phyloP scores from a whole-genome alignment of 768 basidiomycete genomes.

The Royoungia palumana region DNA sequence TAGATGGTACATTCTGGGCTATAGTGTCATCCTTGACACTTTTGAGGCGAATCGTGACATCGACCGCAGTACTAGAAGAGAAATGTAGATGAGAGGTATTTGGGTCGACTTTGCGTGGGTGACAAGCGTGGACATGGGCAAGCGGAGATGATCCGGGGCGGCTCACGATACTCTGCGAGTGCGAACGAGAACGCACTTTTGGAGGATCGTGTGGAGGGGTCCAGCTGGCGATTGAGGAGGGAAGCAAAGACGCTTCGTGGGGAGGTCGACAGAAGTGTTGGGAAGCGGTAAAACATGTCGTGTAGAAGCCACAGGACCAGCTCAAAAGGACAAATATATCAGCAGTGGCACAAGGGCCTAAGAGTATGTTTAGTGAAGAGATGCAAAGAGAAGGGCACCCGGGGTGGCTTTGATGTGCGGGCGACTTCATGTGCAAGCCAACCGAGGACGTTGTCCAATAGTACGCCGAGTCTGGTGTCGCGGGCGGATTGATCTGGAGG shows the following conservation, averaged over 20 bases:
- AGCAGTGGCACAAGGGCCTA: constrained; percentile 53
- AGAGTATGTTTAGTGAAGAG: neutral
- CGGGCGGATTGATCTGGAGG: constrained; percentile 51
- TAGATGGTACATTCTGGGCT: constrained; percentile 41
- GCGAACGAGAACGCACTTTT: constrained; percentile 57
- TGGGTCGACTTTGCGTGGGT: constrained; percentile 47
- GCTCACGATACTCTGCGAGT: constrained; percentile 66
- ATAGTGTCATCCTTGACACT: constrained; percentile 42
- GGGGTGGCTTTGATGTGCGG: constrained; percentile 52
- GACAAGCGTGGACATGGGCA: constrained; percentile 54
- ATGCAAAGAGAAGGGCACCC: constrained; percentile 45
- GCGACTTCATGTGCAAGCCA: constrained; percentile 73
- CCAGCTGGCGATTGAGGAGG: constrained; percentile 57
- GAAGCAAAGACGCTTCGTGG: constrained; percentile 57
- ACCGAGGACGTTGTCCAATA: constrained; percentile 67
- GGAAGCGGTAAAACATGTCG: constrained; percentile 44
- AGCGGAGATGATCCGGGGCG: constrained; percentile 48
- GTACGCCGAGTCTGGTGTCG: constrained; percentile 48
- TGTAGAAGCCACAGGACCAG: constrained; percentile 68
- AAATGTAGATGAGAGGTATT: constrained; percentile 37
- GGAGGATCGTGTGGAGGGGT: constrained; percentile 49
- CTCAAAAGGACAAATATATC: constrained; percentile 67
- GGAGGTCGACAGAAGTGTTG: constrained; percentile 44
- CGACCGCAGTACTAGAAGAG: constrained; percentile 65
- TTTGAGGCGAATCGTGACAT: constrained; percentile 69